These are phyloP conservation scores for Syzygium aqueum DNA, from an alignment of 345 rosid genomes.

Conservation along the genomic window DNA sequence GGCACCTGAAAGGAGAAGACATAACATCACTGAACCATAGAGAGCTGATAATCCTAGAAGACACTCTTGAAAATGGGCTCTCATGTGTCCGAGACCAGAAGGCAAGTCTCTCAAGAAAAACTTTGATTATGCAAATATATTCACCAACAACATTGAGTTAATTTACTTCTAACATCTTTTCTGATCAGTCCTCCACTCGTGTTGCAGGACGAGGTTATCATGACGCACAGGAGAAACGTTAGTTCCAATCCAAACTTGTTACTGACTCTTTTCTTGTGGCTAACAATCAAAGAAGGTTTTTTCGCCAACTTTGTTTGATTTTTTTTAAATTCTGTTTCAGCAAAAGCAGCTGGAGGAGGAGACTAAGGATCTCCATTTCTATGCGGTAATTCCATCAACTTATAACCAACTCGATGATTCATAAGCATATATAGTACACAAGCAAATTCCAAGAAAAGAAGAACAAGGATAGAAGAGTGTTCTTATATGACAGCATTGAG, in stretches of 20 bases:
- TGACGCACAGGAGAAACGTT: neutral
- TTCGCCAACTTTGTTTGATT: neutral
- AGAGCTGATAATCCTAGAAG: constrained; percentile 1
- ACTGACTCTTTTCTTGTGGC: neutral
- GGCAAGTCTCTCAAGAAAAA: neutral
- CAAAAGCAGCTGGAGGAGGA: constrained; percentile 4
- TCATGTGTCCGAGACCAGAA: neutral
- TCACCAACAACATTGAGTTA: neutral
- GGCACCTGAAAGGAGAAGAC: constrained; percentile 3
- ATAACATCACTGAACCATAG: neutral
- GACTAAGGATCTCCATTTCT: neutral
- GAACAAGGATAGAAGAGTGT: neutral
- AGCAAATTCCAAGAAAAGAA: neutral
- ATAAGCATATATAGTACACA: neutral
- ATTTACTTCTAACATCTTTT: neutral
- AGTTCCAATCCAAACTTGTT: neutral
- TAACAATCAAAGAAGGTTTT: neutral
- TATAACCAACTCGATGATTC: neutral
- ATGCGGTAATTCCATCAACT: neutral
- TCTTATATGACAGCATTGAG: neutral
- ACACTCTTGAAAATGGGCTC: neutral
- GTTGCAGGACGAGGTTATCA: neutral
- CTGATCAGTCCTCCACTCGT: neutral
- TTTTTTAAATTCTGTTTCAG: neutral
- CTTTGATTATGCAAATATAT: neutral